Evolutionary conservation across 2,329 filamentous ascomycete genomes (phyloP).

Genomic region (Ophiostoma sp.): DNA sequence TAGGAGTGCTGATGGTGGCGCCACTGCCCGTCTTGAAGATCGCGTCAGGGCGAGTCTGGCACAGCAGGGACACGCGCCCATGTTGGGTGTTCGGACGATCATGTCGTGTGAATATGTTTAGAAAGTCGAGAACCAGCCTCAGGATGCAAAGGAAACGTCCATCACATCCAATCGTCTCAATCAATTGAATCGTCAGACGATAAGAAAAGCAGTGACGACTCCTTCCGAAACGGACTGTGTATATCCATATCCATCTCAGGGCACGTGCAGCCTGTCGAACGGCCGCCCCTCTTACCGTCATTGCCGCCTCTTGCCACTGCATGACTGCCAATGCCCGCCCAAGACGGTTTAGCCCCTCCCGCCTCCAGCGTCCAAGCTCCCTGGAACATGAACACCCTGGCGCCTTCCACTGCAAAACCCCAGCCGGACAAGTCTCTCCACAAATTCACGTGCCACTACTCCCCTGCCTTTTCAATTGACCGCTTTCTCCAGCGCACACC

Average conservation of each 20-base stretch:
- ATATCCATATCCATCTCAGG: no score
- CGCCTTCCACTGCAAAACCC: background rate
- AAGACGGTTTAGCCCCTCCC: background rate
- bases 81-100: background rate
- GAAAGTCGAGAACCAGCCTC: background rate
- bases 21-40: background rate
- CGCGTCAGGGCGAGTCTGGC: background rate
- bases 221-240: background rate
- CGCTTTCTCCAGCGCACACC: background rate
- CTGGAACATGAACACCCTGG: background rate
- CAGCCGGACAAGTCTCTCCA: background rate
- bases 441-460: constrained; percentile 7
- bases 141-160: background rate
- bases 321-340: background rate
- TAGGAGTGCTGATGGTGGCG: background rate
- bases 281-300: background rate
- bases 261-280: background rate
- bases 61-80: constrained; percentile 11
- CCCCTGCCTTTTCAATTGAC: background rate
- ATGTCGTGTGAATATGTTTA: background rate
- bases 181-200: background rate
- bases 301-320: constrained; percentile 6
- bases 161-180: background rate
- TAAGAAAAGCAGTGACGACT: background rate
- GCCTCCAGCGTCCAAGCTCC: constrained; percentile 5